Conservation (phyloP, 1,284 basidiomycete species). For the Apiotrichum montevideense region DNA sequence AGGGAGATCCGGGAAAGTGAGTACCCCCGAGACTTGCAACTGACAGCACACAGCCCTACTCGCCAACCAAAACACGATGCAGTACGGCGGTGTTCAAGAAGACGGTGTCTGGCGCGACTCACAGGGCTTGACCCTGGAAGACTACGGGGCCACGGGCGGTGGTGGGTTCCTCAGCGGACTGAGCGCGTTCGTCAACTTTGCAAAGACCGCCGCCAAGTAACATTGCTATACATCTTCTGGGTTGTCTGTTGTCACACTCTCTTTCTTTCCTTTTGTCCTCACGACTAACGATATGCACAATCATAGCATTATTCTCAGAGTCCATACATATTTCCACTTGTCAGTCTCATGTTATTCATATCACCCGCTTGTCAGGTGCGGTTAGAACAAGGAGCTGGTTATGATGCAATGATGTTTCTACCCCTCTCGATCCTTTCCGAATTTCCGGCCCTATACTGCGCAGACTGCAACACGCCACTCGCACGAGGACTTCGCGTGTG, state of each 20-base stretch:
- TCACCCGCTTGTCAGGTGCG: too few relatives aligned
- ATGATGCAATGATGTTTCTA: too few relatives aligned
- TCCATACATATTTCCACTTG: too few relatives aligned
- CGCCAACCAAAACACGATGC: slow-evolving; percentile 64
- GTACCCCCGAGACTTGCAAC: not conserved
- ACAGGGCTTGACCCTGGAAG: slow-evolving; percentile 49
- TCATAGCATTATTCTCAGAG: too few relatives aligned
- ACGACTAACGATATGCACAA: not conserved
- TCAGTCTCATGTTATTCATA: too few relatives aligned
- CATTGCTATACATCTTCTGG: not conserved
- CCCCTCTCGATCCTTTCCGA: too few relatives aligned
- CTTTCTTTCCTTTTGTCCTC: not conserved
- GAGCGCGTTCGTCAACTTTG: slow-evolving; percentile 34
- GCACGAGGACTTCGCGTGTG: too few relatives aligned
- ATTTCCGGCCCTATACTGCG: too few relatives aligned
- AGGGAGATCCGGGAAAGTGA: slow-evolving; percentile 56
- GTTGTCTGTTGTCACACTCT: not conserved
- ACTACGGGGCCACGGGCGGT: slow-evolving; percentile 42
- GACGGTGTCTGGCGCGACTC: slow-evolving; percentile 65
- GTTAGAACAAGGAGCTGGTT: too few relatives aligned
- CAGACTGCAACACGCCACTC: too few relatives aligned
- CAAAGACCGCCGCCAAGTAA: slow-evolving; percentile 30
- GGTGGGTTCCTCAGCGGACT: slow-evolving; percentile 40
- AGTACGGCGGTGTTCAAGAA: slow-evolving; percentile 58
- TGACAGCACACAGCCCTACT: slow-evolving; percentile 49